Evolutionary conservation across 1,284 basidiomycete species (phyloP), one percentile per base, ranked within the genome.

Genomic region (Apiotrichum sp.): DNA sequence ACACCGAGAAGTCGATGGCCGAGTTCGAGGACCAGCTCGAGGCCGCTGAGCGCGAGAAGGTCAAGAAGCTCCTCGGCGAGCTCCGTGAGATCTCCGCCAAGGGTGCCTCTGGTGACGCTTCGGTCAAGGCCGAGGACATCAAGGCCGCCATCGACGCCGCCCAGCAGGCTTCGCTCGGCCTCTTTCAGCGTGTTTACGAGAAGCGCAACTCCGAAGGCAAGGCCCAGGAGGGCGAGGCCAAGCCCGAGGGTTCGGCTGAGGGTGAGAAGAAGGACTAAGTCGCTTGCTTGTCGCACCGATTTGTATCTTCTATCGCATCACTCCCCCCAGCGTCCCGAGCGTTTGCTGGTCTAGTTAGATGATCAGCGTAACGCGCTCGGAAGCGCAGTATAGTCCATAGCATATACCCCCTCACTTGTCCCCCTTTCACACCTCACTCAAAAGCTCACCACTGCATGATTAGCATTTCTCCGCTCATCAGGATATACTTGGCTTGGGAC

Each of bases 141-240:
- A 88, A 90, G 72, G 86, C 88, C 76, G 93, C 93, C 83, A 88
- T 97, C 71, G 86, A 84, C 76, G 89, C 93, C 80, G 92, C 92
- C n/a, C 93, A 98, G 75, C 88, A 91, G 74, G 93, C 93, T 43
- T 95, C 90, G 35, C 84, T 98, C 48, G 90, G 90, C 66, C 87
- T 98, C 64, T 98, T 98, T 92, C 89, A 96, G 80, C 96, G 95
- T 86, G 88, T 93, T 33, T 96, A 97, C 78, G 91, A 96, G 83
- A 84, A 84, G 66, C 85, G 67, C 31, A 65, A 66, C 43, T 50
- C 50, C 84, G 52, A 85, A 87, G 77, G 80, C 43, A 29, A 53
- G 47, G 22, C 22, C 22, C 22, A 22, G 22, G 43, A 56, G 53
- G 45, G 81, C 63, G 77, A 77, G 58, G 65, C 81, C 3, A 58